A percentile compares a stretch with the other conserved stretches of the same genome.
These are phyloP conservation scores for Anaeromyces robustus DNA, from an alignment of 192 early-diverging fungal genomes.

Conservation along the genomic window DNA sequence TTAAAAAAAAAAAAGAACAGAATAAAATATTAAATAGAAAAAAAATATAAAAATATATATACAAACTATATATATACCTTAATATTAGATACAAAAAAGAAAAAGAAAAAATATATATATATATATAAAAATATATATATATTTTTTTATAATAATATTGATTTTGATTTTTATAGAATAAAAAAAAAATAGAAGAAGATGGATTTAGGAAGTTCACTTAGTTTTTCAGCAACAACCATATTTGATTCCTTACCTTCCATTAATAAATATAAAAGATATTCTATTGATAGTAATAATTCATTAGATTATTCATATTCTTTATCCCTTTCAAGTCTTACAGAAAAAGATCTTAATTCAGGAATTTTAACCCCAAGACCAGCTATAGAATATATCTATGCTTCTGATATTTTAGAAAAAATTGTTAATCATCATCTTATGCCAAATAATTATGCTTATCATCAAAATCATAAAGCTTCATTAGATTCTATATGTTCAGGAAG, in stretches of 20 bases:
- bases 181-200: background rate
- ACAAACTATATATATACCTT: too few species aligned
- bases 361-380: background rate
- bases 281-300: background rate
- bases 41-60: too few species aligned
- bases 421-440: background rate
- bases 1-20: too few species aligned
- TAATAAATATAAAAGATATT: background rate
- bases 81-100: too few species aligned
- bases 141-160: too few species aligned
- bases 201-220: background rate
- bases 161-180: too few species aligned
- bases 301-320: background rate
- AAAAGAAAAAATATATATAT: too few species aligned
- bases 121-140: too few species aligned
- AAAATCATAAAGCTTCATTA: background rate
- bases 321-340: background rate
- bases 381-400: background rate
- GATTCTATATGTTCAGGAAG: constrained; percentile 2
- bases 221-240: background rate
- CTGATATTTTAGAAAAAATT: background rate
- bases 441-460: background rate
- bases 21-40: too few species aligned
- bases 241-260: background rate
- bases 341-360: background rate